Percentiles rank a stretch among this genome's conserved stretches.
phyloP scores from a whole-genome alignment of 2,329 filamentous ascomycete species.

The Talaromyces sp. region DNA sequence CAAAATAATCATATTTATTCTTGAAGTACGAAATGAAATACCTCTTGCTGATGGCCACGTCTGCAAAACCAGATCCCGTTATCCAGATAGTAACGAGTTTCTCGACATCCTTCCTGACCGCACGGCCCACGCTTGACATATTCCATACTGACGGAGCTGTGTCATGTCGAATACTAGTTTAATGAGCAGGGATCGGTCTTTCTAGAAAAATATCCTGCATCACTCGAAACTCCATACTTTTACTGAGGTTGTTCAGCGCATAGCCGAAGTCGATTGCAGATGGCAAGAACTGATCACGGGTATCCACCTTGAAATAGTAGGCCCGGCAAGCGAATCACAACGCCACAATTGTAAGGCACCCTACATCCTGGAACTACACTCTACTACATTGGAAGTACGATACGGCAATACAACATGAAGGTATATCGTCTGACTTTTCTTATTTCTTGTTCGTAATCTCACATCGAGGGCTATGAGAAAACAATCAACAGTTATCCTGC shows the following conservation, averaged over 20 bases:
- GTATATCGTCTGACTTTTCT: slow-evolving; percentile 12
- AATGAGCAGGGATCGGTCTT: background rate
- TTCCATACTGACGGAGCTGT: slow-evolving; percentile 32
- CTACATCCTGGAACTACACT: background rate
- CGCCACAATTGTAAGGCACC: background rate
- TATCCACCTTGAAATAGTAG: slow-evolving; percentile 10
- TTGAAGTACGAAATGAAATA: slow-evolving; percentile 32
- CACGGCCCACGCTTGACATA: slow-evolving; percentile 49
- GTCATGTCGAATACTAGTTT: slow-evolving; percentile 10
- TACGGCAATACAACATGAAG: background rate
- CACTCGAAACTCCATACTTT: background rate
- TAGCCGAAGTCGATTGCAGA: background rate
- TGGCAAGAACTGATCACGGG: background rate
- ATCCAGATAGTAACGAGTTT: slow-evolving; percentile 67
- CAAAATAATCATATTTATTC: background rate
- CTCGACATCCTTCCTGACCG: slow-evolving; percentile 64
- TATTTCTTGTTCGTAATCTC: slow-evolving; percentile 18
- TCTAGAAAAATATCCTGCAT: background rate
- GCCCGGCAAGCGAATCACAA: slow-evolving; percentile 12
- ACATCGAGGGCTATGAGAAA: slow-evolving; percentile 11
- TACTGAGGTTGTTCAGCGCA: background rate
- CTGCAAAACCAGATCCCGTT: slow-evolving; percentile 76
- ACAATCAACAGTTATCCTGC: slow-evolving; percentile 26
- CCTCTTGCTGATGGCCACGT: slow-evolving; percentile 75
- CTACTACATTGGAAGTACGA: background rate